Conservation (phyloP, 805 yeast species). For the Metschnikowia koreensis region DNA sequence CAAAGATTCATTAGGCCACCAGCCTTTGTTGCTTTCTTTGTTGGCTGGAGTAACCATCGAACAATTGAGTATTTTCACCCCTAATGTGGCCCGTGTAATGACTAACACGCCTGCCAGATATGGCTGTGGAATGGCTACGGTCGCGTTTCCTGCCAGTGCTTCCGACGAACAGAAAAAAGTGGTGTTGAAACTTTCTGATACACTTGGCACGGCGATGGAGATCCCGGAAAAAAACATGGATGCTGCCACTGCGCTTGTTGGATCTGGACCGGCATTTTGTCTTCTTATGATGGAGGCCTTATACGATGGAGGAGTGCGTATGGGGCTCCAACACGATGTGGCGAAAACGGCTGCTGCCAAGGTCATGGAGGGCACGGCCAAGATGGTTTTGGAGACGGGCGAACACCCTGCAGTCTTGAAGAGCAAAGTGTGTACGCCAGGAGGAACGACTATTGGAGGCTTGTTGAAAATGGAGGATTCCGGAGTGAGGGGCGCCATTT, state of each 20-base stretch:
- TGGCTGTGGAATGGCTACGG: conserved; percentile 92
- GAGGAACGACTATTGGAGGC: conserved; percentile 97
- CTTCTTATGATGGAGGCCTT: conserved; percentile 85
- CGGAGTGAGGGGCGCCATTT: conserved; percentile 82
- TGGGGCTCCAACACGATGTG: conserved; percentile 86
- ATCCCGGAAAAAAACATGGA: conserved; percentile 93
- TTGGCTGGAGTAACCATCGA: conserved; percentile 91
- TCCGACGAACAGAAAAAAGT: conserved; percentile 41
- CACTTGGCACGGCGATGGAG: conserved; percentile 65
- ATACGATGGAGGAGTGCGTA: conserved; percentile 89
- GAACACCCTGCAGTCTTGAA: conserved; percentile 87
- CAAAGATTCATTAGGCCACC: conserved; percentile 43
- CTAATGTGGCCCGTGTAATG: conserved; percentile 85
- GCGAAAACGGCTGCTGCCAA: conserved; percentile 88
- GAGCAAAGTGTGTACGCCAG: conserved; percentile 92
- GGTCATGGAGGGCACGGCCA: conserved; percentile 91
- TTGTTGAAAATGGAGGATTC: conserved; percentile 87
- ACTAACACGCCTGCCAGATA: conserved; percentile 95
- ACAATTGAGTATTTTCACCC: conserved; percentile 54
- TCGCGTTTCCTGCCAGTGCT: conserved; percentile 65
- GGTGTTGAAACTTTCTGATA: conserved; percentile 52
- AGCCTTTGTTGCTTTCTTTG: conserved; percentile 68
- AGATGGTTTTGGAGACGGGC: conserved; percentile 79
- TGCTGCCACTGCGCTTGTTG: conserved; percentile 91
- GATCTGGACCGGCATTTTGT: conserved; percentile 96